Evolutionary conservation across 2,329 filamentous ascomycete species (phyloP).

Genomic region (Berkeleyomyces rouxiae): DNA sequence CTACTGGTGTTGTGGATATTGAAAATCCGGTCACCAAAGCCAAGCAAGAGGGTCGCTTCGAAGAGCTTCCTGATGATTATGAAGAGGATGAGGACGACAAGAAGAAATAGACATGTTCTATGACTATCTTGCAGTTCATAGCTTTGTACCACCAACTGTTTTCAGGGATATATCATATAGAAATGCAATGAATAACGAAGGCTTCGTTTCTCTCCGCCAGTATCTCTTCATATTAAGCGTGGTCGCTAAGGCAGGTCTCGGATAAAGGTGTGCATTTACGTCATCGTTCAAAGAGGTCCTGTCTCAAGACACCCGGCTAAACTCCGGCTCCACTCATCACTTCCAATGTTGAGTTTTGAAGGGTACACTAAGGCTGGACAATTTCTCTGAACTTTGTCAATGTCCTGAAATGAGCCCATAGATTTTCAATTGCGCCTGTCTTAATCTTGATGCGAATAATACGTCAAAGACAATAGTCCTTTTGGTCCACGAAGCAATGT

Average conservation of each 20-base stretch:
- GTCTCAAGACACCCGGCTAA: background rate
- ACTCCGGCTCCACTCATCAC: background rate
- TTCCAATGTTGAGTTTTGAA: background rate
- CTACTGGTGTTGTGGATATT: conserved; percentile 59
- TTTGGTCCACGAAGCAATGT: background rate
- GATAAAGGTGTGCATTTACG: background rate
- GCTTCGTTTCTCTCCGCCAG: background rate
- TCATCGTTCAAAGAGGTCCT: background rate
- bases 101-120: conserved; percentile 10
- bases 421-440: too few species aligned
- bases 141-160: background rate
- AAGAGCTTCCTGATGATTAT: conserved; percentile 36
- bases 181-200: background rate
- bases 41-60: conserved; percentile 49
- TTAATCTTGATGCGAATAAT: background rate
- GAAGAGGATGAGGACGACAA: conserved; percentile 19
- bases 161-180: background rate
- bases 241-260: background rate
- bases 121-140: background rate
- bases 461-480: background rate
- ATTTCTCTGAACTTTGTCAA: background rate
- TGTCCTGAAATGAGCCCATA: background rate
- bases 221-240: background rate
- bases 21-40: conserved; percentile 64
- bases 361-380: background rate